Conservation (phyloP, 441 rosid genomes). For the Hura crepitans region DNA sequence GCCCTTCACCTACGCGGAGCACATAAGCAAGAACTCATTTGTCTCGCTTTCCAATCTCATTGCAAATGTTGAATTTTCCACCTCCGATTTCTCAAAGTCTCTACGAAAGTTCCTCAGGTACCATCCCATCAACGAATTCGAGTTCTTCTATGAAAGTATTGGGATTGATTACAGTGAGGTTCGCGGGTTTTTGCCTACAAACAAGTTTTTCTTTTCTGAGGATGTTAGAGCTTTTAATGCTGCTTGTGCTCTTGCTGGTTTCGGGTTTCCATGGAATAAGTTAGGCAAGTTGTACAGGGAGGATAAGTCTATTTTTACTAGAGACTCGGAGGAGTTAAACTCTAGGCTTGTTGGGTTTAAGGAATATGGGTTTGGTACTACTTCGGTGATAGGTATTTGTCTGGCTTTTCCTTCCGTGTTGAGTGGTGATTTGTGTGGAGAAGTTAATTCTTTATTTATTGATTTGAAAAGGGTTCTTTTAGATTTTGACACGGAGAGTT, state of each 20-base stretch:
- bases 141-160: constrained; percentile 76
- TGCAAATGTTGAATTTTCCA: constrained; percentile 17
- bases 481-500: constrained; percentile 35
- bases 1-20: constrained; percentile 37
- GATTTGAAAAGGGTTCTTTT: constrained; percentile 44
- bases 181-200: constrained; percentile 34
- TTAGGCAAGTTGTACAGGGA: constrained; percentile 51
- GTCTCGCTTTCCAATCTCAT: constrained; percentile 33
- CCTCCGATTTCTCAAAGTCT: constrained; percentile 25
- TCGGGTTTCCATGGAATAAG: constrained; percentile 71
- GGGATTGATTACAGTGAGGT: constrained; percentile 54
- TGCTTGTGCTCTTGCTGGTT: constrained; percentile 44
- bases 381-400: constrained; percentile 48
- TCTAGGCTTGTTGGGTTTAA: constrained; percentile 36
- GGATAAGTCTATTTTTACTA: constrained; percentile 43
- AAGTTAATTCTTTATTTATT: constrained; percentile 30
- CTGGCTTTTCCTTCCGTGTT: constrained; percentile 51
- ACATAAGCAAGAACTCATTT: constrained; percentile 34
- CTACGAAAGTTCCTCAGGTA: constrained; percentile 46
- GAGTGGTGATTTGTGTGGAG: constrained; percentile 32
- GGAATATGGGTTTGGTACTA: constrained; percentile 38
- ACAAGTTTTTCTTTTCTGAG: constrained; percentile 56
- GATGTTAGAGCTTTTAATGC: constrained; percentile 38
- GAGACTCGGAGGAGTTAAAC: constrained; percentile 31
- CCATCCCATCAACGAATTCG: constrained; percentile 75